These are phyloP conservation scores for Arthroderma uncinatum DNA, from an alignment of 2,329 filamentous ascomycete genomes.

Conservation along the genomic window DNA sequence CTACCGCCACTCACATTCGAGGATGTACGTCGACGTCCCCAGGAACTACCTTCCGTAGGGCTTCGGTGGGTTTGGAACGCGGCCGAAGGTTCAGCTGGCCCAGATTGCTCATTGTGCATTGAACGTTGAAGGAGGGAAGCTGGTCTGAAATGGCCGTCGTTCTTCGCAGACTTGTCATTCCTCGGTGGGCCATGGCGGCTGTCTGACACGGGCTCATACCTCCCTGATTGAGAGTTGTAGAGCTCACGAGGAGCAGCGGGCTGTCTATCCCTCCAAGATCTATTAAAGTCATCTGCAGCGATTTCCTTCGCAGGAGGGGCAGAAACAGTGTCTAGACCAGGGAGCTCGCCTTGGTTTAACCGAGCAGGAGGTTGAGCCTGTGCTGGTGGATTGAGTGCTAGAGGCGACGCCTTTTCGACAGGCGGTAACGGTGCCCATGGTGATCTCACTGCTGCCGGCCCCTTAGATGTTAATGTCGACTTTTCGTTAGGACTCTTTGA, in stretches of 20 bases:
- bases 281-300: conserved; percentile 83
- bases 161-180: conserved; percentile 37
- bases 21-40: conserved; percentile 68
- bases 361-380: conserved; percentile 37
- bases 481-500: conserved; percentile 45
- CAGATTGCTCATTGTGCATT: conserved; percentile 47
- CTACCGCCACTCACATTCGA: conserved; percentile 87
- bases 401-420: conserved; percentile 66
- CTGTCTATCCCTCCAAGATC: conserved; percentile 62
- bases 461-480: conserved; percentile 37
- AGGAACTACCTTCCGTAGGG: conserved; percentile 52
- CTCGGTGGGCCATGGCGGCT: conserved; percentile 52
- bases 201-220: conserved; percentile 79
- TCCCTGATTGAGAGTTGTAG: conserved; percentile 89
- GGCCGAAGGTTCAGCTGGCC: conserved; percentile 69
- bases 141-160: conserved; percentile 57
- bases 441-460: conserved; percentile 64
- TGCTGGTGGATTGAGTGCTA: conserved; percentile 46
- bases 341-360: conserved; percentile 45
- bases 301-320: conserved; percentile 64
- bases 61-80: conserved; percentile 72
- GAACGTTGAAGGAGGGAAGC: conserved; percentile 70
- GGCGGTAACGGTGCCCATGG: conserved; percentile 84
- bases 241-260: conserved; percentile 59
- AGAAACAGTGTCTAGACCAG: conserved; percentile 44